Base-by-base conservation (phyloP, 2,329 filamentous ascomycete species). In the Grosmannia clavigera region DNA sequence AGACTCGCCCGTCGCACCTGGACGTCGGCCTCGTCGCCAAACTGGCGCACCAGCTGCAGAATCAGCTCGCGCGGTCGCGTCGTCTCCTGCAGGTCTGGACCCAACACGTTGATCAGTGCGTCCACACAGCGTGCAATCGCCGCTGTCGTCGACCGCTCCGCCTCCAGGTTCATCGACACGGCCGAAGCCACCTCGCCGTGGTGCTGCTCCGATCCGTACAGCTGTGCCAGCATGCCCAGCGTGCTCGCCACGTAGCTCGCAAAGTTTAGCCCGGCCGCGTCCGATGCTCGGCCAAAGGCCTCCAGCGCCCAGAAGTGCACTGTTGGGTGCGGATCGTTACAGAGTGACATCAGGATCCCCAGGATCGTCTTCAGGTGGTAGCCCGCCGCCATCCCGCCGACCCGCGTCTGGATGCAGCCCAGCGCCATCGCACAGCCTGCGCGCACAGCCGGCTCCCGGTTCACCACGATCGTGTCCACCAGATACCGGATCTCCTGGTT, bases 231-330 rank as follows among this genome's bases (percentile, higher is more conserved):
- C 86, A 99, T 95, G 4, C 92, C 94, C 25, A 99, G 80, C 0
- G 91, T 92, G 67, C 90, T 90, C 0, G 90, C 87, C 25, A 96
- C 92, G 67, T 92, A 96, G 43, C 85, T 84, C 0, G 92, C 91
- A 71, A 96, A 99, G 31, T 90, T 92, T 61, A 99, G 77, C 0
- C 94, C 94, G 1, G 94, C 92, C 12, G 92, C 94, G 68, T 96
- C 92, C 3, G 92, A 88, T 14, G 95, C 91, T 58, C 88, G 80
- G 2, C 89, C 86, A 35, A 99, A 73, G 11, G 90, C 92, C 70
- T 96, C 91, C 53, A 99, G 77, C 3, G 95, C 92, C 91, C 92
- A 97, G 70, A 92, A 96, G 72, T 99, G 94, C 10, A 99, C 94
- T 0, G 89, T 86, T 0, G 94, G 92, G 70, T 99, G 94, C 25